Evolutionary conservation across 345 rosid genomes (phyloP).

Genomic region (Isatis tinctoria): DNA sequence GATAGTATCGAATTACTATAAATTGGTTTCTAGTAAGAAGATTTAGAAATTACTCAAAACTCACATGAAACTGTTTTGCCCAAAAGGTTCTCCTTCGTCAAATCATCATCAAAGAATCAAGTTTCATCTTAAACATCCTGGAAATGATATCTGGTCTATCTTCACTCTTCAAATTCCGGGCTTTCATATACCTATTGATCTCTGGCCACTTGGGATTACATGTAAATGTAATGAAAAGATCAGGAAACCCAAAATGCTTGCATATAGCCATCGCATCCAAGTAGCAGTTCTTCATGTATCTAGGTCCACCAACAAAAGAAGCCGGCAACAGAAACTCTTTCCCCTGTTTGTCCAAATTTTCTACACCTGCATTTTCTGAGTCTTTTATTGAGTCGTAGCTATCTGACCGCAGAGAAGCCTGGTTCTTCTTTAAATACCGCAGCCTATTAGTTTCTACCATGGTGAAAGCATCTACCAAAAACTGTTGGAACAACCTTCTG

Average conservation of each 20-base stretch:
- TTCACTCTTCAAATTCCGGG: accelerated
- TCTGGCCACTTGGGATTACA: not conserved
- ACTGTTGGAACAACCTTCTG: not conserved
- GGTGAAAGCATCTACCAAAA: not conserved
- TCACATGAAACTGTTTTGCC: too few species aligned
- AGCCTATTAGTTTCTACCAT: not conserved
- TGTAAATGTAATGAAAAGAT: not conserved
- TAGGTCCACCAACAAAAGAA: not conserved
- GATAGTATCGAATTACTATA: too few species aligned
- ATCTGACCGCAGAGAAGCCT: too few species aligned
- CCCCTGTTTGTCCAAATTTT: too few species aligned
- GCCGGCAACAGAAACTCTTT: too few species aligned
- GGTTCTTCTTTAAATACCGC: too few species aligned
- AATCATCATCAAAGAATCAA: not conserved
- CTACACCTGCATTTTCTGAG: not conserved
- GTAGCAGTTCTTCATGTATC: not conserved
- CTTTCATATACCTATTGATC: not conserved
- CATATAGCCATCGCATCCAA: not conserved
- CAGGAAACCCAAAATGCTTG: not conserved
- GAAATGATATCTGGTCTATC: not conserved
- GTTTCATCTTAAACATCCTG: not conserved
- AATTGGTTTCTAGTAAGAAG: too few species aligned
- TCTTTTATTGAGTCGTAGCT: too few species aligned
- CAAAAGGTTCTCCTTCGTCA: not conserved
- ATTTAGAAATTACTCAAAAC: too few species aligned